Conservation (phyloP, 1,284 basidiomycete genomes). For the Erythrobasidium hasegawianum region DNA sequence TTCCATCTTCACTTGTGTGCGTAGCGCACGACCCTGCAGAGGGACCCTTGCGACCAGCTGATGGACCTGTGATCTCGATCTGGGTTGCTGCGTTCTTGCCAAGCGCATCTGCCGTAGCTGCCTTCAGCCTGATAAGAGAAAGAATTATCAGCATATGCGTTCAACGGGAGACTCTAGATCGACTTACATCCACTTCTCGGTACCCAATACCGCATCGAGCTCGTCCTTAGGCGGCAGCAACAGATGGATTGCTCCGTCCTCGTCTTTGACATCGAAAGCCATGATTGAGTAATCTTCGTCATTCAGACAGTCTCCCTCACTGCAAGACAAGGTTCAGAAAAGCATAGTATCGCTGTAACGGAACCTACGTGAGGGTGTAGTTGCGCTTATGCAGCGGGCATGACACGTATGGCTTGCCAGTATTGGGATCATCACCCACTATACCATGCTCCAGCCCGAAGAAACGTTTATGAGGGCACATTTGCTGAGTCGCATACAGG, state of each 20-base stretch:
- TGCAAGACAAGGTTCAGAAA: constrained; percentile 53
- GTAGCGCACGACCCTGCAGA: too few relatives aligned
- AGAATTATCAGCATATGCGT: too few relatives aligned
- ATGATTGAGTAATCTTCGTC: constrained; percentile 64
- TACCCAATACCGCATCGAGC: constrained; percentile 64
- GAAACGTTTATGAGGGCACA: constrained; percentile 63
- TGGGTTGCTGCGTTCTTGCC: constrained; percentile 52
- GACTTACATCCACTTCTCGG: constrained; percentile 59
- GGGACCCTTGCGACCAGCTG: too few relatives aligned
- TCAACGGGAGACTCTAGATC: too few relatives aligned
- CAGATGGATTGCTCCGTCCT: constrained; percentile 56
- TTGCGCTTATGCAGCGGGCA: constrained; percentile 8
- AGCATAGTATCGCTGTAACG: background rate
- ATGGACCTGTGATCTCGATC: constrained; percentile 53
- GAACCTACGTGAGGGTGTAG: background rate
- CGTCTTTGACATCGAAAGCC: constrained; percentile 60
- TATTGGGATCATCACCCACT: constrained; percentile 48
- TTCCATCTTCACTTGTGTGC: too few relatives aligned
- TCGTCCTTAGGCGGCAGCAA: constrained; percentile 59
- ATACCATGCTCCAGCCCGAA: constrained; percentile 68
- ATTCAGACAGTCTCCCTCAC: constrained; percentile 63
- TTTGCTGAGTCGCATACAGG: constrained; percentile 66
- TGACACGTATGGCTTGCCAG: constrained; percentile 42
- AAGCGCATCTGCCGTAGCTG: constrained; percentile 56
- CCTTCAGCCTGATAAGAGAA: constrained; percentile 45